phyloP scores from a whole-genome alignment of 352 stramenopile species.

The Phytopythium delawarense region DNA sequence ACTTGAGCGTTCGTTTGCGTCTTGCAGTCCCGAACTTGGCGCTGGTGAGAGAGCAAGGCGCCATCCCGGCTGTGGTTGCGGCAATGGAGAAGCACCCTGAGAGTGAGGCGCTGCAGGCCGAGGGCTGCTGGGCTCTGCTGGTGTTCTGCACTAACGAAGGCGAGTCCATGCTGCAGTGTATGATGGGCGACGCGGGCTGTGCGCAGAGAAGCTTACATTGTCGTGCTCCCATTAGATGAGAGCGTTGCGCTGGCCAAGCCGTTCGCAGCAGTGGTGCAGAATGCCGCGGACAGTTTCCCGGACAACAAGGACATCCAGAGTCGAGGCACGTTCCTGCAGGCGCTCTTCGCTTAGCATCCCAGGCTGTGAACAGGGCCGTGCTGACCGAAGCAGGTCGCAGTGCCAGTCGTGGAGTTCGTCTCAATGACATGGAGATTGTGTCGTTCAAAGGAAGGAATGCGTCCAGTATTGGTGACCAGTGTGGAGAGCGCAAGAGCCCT shows the following conservation, averaged over 20 bases:
- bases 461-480: background rate
- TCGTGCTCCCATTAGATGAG: conserved; percentile 30
- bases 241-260: conserved; percentile 51
- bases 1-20: background rate
- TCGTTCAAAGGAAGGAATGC: background rate
- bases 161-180: conserved; percentile 6
- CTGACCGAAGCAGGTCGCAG: background rate
- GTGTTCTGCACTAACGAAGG: conserved; percentile 81
- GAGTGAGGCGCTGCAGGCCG: conserved; percentile 63
- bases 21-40: conserved; percentile 49
- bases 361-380: background rate
- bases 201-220: background rate
- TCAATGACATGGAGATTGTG: no score
- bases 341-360: conserved; percentile 28
- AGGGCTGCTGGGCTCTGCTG: conserved; percentile 71
- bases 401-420: no score
- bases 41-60: conserved; percentile 55
- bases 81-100: conserved; percentile 60
- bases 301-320: conserved; percentile 60
- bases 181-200: background rate
- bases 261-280: conserved; percentile 38
- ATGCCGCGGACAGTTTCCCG: conserved; percentile 35
- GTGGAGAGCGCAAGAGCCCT: background rate
- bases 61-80: conserved; percentile 52
- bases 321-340: conserved; percentile 58